These are phyloP conservation scores for Massariosphaeria phaeospora DNA, from an alignment of 495 filamentous ascomycete genomes.

Conservation along the genomic window DNA sequence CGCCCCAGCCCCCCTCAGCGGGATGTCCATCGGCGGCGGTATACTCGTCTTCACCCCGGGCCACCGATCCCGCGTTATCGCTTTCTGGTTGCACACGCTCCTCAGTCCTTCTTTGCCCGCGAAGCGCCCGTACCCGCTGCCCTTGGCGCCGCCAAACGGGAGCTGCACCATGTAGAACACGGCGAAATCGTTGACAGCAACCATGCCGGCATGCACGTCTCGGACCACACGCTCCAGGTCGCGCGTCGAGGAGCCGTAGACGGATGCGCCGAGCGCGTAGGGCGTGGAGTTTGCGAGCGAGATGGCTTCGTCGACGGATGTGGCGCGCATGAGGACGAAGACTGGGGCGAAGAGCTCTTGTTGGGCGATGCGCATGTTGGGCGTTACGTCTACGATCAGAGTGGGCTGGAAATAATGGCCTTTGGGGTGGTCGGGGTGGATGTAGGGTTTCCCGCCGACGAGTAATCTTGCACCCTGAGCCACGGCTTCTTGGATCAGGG, in stretches of 20 bases:
- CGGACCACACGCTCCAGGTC: slow-evolving; percentile 56
- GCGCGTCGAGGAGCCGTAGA: slow-evolving; percentile 61
- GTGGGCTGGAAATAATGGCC: slow-evolving; percentile 94
- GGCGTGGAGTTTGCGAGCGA: slow-evolving; percentile 37
- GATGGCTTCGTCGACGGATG: slow-evolving; percentile 43
- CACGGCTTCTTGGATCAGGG: slow-evolving; percentile 71
- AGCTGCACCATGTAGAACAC: slow-evolving; percentile 87
- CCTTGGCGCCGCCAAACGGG: slow-evolving; percentile 83
- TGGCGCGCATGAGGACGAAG: slow-evolving; percentile 73
- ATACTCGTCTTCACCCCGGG: slow-evolving; percentile 66
- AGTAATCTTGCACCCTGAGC: slow-evolving; percentile 71
- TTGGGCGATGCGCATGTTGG: slow-evolving; percentile 66
- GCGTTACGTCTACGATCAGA: slow-evolving; percentile 72
- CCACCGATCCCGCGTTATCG: slow-evolving; percentile 72
- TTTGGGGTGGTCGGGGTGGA: slow-evolving; percentile 62
- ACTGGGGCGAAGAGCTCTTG: slow-evolving; percentile 91
- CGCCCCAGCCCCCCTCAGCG: slow-evolving; percentile 44
- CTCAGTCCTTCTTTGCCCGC: slow-evolving; percentile 85
- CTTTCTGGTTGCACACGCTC: slow-evolving; percentile 77
- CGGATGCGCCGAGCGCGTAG: slow-evolving; percentile 44
- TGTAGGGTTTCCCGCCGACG: slow-evolving; percentile 66
- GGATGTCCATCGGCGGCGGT: slow-evolving; percentile 73
- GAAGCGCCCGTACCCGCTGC: slow-evolving; percentile 89
- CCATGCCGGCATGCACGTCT: slow-evolving; percentile 79
- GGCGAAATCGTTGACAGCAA: slow-evolving; percentile 90